Evolutionary conservation across 2,329 filamentous ascomycete species (phyloP), one percentile per base, ranked within the genome.

Genomic region (Nemania diffusa): DNA sequence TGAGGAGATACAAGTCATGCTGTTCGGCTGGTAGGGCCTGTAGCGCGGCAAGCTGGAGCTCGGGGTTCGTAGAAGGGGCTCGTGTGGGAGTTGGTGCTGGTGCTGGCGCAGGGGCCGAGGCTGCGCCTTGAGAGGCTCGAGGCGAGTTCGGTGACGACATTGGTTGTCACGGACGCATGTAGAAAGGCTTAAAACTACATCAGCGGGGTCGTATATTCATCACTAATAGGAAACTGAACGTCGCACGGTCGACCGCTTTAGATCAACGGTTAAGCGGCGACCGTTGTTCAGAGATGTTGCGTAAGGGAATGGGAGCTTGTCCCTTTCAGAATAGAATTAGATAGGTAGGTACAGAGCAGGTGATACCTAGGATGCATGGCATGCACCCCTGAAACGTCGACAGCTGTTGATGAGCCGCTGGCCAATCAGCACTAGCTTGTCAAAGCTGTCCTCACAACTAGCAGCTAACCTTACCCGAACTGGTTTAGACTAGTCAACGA

Each of bases 1-100:
- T 97, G 67, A 99, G 86, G 69, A 99, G 87, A 79, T 96, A 97
- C 13, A 99, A 88, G 76, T 97, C 94, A 81, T 99, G 96, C 79
- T 99, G 96, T 82, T 99, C 96, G 61, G 92, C 89, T 50, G 95
- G 93, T 53, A 98, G 88, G 59, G 92, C 87, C 80, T 97, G 91
- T 55, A 99, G 90, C 85, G 97, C 97, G 75, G 90, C 83, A 73
- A 97, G 83, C 78, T 99, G 94, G 79, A 99, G 92, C 84, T 97
- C 92, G 57, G 90, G 91, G 76, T 88, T 90, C 70, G 80, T 83
- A 68, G 78, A 73, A 71, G 79, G 68, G 15, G 68, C 68, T 64
- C 66, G 70, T 24, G 71, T 58, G 65, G 57, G 71, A 29, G 73
- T 67, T 62, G 73, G 75, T 67, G 72, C 66, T 61, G 74, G 73